phyloP scores from a whole-genome alignment of 768 basidiomycete genomes.

The Leccinum incarnatum region DNA sequence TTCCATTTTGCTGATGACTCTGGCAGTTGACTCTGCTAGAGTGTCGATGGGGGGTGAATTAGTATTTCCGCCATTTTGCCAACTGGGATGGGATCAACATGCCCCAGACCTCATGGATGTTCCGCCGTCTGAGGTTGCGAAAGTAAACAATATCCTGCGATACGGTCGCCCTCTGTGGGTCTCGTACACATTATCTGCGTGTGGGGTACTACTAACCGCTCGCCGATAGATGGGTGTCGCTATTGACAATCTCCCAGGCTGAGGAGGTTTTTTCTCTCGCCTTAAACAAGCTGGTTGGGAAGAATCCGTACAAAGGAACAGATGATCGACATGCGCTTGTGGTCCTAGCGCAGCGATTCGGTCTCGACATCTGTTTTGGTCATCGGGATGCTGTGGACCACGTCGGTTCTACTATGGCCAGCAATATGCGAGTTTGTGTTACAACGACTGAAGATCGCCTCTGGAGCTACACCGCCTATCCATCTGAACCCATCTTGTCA shows the following conservation, averaged over 20 bases:
- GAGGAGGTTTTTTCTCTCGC: background rate
- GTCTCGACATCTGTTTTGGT: background rate
- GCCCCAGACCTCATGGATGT: background rate
- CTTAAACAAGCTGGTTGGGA: background rate
- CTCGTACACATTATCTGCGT: background rate
- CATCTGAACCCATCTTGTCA: background rate
- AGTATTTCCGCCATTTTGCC: background rate
- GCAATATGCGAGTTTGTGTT: background rate
- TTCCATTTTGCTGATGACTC: background rate
- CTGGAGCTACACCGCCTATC: background rate
- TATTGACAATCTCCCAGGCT: background rate
- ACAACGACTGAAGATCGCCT: background rate
- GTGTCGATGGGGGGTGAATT: background rate
- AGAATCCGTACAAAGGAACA: background rate
- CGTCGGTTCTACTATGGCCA: background rate
- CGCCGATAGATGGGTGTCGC: background rate
- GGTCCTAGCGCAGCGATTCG: background rate
- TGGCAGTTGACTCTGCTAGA: background rate
- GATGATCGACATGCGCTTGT: background rate
- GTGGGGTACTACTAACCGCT: background rate
- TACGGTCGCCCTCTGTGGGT: background rate
- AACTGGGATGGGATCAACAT: background rate
- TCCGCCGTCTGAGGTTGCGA: background rate
- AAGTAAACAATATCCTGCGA: background rate
- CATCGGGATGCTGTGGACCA: background rate